Evolutionary conservation across 176 grass and related monocot genomes (phyloP).

Genomic region (Eleusine coracana): DNA sequence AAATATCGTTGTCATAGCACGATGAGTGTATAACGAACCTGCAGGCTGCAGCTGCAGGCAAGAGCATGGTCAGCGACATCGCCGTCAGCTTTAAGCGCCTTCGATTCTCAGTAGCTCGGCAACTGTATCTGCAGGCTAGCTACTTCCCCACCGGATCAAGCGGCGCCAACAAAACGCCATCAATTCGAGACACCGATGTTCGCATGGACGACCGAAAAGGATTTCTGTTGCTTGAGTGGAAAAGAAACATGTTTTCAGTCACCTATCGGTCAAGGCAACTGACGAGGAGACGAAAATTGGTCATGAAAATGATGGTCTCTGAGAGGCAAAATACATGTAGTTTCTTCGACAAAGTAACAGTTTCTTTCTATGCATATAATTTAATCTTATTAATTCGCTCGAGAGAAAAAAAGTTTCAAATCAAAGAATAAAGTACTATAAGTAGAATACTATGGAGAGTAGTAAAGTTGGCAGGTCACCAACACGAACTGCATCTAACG

Average conservation of each 20-base stretch:
- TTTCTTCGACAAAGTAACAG: slow-evolving; percentile 38
- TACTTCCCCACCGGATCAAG: slow-evolving; percentile 1
- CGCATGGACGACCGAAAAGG: not conserved
- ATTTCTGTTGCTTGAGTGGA: slow-evolving; percentile 2
- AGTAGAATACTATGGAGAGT: not conserved
- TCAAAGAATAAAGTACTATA: too few relatives aligned
- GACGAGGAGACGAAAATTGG: not conserved
- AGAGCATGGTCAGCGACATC: not conserved
- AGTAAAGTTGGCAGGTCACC: slow-evolving; percentile 39
- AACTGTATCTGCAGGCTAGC: not conserved
- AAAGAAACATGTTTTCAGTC: not conserved
- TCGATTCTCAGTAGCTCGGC: not conserved
- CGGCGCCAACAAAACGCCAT: slow-evolving; percentile 25
- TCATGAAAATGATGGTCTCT: slow-evolving; percentile 16
- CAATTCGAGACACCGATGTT: slow-evolving; percentile 19
- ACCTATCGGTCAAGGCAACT: not conserved
- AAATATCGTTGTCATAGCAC: not conserved
- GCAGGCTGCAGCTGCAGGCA: not conserved
- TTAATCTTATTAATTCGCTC: not conserved
- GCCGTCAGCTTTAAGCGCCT: slow-evolving; percentile 45
- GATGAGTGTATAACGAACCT: slow-evolving; percentile 12
- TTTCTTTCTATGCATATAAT: slow-evolving; percentile 32
- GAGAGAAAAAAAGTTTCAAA: slow-evolving; percentile 6
- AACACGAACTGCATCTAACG: slow-evolving; percentile 34
- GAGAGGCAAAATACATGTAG: slow-evolving; percentile 19